A percentile compares a stretch with the other conserved stretches of the same genome.
phyloP scores from a whole-genome alignment of 2,329 filamentous ascomycete genomes.

The Clonostachys sp. region DNA sequence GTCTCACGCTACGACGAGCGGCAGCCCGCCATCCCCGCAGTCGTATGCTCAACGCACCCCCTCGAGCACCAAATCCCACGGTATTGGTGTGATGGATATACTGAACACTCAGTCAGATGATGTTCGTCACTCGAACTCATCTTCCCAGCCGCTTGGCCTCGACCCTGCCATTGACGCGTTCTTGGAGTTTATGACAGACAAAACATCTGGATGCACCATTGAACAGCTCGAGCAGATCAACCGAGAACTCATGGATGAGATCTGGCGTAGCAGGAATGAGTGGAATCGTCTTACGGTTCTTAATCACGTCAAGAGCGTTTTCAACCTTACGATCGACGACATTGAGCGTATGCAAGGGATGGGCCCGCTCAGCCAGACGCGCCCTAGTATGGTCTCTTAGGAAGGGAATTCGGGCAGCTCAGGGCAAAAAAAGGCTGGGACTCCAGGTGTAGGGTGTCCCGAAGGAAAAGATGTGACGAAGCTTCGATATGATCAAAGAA shows the following conservation, averaged over 20 bases:
- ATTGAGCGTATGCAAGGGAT: constrained; percentile 53
- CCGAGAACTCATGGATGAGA: constrained; percentile 80
- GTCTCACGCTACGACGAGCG: constrained; percentile 12
- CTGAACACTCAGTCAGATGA: constrained; percentile 26
- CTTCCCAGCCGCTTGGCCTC: constrained; percentile 37
- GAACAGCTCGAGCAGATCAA: constrained; percentile 96
- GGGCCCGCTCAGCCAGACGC: constrained; percentile 32
- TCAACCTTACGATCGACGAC: constrained; percentile 70
- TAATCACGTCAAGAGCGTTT: constrained; percentile 58
- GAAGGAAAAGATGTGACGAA: too few species aligned
- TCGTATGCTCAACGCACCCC: constrained; percentile 10
- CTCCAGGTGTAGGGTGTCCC: too few species aligned
- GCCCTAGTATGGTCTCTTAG: too few species aligned
- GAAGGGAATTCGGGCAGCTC: too few species aligned
- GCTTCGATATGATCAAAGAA: too few species aligned
- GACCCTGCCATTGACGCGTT: constrained; percentile 50
- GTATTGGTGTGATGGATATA: constrained; percentile 22
- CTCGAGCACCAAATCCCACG: neutral
- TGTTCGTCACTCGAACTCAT: constrained; percentile 17
- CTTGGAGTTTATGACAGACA: constrained; percentile 57
- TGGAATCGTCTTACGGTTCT: constrained; percentile 80
- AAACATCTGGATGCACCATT: constrained; percentile 74
- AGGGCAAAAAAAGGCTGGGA: too few species aligned
- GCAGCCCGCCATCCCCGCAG: constrained; percentile 33
- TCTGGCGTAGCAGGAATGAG: constrained; percentile 76